Evolutionary conservation across 2,329 filamentous ascomycete species (phyloP), one percentile per base, ranked within the genome.

Genomic region (Colletotrichum zoysiae): DNA sequence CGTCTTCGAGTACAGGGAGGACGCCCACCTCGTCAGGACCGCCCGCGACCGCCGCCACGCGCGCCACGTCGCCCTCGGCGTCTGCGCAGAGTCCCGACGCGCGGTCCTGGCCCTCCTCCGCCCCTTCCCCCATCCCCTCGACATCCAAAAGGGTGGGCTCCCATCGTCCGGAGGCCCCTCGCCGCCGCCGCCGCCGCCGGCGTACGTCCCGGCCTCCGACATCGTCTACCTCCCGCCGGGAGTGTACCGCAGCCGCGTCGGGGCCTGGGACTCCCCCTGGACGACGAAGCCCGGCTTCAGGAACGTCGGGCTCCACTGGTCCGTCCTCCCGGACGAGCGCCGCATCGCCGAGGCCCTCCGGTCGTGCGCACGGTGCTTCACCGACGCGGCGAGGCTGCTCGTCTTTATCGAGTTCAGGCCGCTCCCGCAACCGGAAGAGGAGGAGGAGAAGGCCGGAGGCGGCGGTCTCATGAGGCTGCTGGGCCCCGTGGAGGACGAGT

Each of bases 241-340:
- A 30, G 65, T 71, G 30, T 71, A 64, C 65, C 65, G 69, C 55
- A 64, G 53, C 44, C 69, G 65, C 38, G 48, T 69, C 55, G 65
- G 67, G 23, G 69, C 69, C 18, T 69, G 69, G 69, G 69, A 71
- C 33, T 50, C 69, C 2, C 44, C 63, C 16, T 71, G 69, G 69
- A 71, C 69, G 44, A 71, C 65, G 53, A 71, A 65, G 16, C 69
- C 69, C 7, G 65, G 65, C 1, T 48, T 71, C 53, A 14, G 55
- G 4, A 71, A 71, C 59, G 59, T 71, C 12, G 69, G 69, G 11
- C 20, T 71, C 5, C 69, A 69, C 48, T 71, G 69, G 65, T 71
- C 69, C 14, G 69, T 69, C 16, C 69, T 71, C 8, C 61, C 42
- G 30, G 69, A 71, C 40, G 69, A 71, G 48, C 53, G 69, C 7